Percentiles rank a stretch among this genome's conserved stretches.
These are phyloP conservation scores for Cercospora sojina DNA, from an alignment of 2,329 filamentous ascomycete genomes.

Conservation along the genomic window DNA sequence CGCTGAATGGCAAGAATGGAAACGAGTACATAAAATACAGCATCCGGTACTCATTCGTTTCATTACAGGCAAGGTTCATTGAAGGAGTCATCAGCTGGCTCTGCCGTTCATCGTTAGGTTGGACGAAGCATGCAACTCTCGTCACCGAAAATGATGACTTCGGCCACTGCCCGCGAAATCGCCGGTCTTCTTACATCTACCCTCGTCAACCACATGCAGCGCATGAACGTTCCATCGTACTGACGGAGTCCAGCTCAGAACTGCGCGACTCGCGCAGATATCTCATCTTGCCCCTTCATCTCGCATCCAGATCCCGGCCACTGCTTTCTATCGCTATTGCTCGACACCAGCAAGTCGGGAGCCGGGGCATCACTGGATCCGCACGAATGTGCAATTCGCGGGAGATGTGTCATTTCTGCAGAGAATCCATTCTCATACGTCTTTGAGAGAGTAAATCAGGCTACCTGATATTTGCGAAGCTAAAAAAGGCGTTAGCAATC, in stretches of 20 bases:
- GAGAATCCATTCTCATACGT: not conserved
- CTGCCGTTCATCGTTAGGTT: not conserved
- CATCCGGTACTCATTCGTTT: not conserved
- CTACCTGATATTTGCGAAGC: constrained; percentile 39
- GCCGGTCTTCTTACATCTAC: not conserved
- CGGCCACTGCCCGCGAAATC: not conserved
- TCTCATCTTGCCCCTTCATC: not conserved
- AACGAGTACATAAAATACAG: not conserved
- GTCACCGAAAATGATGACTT: not conserved
- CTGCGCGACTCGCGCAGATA: not conserved
- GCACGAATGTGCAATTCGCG: not conserved
- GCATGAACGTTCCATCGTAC: not conserved
- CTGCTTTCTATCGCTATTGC: not conserved
- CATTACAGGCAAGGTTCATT: not conserved
- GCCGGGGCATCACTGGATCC: not conserved
- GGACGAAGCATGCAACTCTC: not conserved
- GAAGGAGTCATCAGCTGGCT: not conserved
- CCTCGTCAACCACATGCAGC: not conserved
- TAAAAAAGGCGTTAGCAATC: constrained; percentile 15
- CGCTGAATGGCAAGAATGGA: too few relatives aligned
- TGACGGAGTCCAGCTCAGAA: not conserved
- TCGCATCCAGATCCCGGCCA: not conserved
- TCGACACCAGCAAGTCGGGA: not conserved
- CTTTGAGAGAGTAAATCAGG: constrained; percentile 2
- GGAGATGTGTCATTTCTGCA: not conserved